Evolutionary conservation across 2,329 filamentous ascomycete species (phyloP).

Genomic region (Lasiodiplodia hormozganensis): DNA sequence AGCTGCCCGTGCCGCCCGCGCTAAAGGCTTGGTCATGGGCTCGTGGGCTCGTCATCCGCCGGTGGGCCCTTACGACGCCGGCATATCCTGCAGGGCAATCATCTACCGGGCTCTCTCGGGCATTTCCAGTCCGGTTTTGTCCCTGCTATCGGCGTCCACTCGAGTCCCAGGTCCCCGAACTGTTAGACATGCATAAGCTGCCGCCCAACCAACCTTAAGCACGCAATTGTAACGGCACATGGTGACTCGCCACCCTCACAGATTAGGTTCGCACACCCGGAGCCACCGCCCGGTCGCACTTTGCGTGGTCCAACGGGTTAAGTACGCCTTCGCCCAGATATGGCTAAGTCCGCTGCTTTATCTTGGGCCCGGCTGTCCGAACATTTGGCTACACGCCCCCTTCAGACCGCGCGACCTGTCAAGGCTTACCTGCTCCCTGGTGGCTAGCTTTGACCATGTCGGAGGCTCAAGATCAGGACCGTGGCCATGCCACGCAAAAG

Average conservation of each 20-base stretch:
- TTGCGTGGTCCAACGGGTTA: background rate
- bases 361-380: conserved; percentile 1
- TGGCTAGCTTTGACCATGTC: background rate
- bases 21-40: background rate
- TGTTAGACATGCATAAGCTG: conserved; percentile 1
- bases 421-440: background rate
- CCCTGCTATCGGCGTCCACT: background rate
- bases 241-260: conserved; percentile 24
- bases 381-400: background rate
- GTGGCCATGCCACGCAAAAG: background rate
- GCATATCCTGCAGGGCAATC: conserved; percentile 5
- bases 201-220: conserved; percentile 16
- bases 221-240: conserved; percentile 25
- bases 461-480: conserved; percentile 8
- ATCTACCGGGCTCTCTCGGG: conserved; percentile 18
- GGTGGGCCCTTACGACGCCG: conserved; percentile 1
- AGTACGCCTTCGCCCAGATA: conserved; percentile 2
- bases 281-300: background rate
- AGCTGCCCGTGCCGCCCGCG: conserved; percentile 8
- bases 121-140: conserved; percentile 8
- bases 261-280: background rate
- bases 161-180: background rate
- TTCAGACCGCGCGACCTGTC: background rate
- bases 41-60: conserved; percentile 1
- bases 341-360: conserved; percentile 8